Conservation (phyloP, 441 rosid genomes). For the Pelargonium australe region DNA sequence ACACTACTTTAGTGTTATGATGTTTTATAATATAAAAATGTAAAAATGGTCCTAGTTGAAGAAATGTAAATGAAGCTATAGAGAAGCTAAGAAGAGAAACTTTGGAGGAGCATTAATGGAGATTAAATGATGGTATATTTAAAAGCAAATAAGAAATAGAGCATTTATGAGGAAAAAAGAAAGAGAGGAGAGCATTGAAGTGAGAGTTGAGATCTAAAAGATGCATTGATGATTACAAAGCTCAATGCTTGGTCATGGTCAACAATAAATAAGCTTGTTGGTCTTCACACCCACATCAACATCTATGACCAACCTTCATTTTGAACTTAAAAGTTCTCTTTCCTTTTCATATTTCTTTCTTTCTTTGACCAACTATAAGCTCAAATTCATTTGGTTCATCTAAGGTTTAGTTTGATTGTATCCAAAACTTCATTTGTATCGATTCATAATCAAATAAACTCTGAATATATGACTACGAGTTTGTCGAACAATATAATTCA, state of each 20-base stretch:
- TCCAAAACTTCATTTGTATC: too few relatives aligned
- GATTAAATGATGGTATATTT: conserved; percentile 16
- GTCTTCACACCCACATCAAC: not conserved
- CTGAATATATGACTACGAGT: too few relatives aligned
- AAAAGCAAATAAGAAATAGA: not conserved
- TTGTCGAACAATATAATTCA: too few relatives aligned
- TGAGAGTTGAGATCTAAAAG: conserved; percentile 13
- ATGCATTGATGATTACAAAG: conserved; percentile 27
- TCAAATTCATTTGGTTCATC: too few relatives aligned
- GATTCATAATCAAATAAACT: too few relatives aligned
- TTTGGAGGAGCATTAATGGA: conserved; percentile 25
- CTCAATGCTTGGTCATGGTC: conserved; percentile 28
- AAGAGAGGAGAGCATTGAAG: conserved; percentile 18
- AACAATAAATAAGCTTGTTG: not conserved
- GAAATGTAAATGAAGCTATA: too few relatives aligned
- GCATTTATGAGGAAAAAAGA: conserved; percentile 22
- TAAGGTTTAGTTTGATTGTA: too few relatives aligned
- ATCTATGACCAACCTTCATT: too few relatives aligned
- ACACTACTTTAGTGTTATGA: too few relatives aligned
- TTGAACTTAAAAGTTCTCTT: too few relatives aligned
- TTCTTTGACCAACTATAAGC: too few relatives aligned
- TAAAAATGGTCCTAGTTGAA: not conserved
- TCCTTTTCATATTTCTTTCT: too few relatives aligned
- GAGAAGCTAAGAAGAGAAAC: not conserved
- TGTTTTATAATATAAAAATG: not conserved